phyloP scores from a whole-genome alignment of 805 yeast genomes.

The Cyberlindnera americana region DNA sequence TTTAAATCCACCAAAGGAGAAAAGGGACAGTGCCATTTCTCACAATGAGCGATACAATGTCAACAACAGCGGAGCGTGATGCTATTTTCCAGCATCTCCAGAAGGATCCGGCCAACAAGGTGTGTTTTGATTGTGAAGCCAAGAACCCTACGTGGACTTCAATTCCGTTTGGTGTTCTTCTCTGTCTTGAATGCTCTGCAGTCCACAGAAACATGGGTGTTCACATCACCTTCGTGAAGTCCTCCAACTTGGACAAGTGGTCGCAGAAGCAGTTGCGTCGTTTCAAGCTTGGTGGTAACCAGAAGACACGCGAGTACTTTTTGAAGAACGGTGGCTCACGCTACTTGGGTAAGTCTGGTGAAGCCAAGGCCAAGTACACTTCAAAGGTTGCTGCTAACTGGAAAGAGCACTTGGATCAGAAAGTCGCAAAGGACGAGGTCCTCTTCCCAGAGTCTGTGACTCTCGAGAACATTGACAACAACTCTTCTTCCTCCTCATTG shows the following conservation, averaged over 20 bases:
- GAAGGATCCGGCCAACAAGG: conserved; percentile 69
- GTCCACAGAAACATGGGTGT: conserved; percentile 95
- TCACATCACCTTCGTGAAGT: conserved; percentile 91
- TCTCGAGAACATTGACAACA: conserved; percentile 45
- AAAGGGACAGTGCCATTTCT: no score
- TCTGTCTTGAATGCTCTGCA: conserved; percentile 94
- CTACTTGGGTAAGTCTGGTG: conserved; percentile 51
- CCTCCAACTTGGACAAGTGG: conserved; percentile 93
- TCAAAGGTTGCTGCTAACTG: conserved; percentile 77
- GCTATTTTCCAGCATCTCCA: conserved; percentile 22
- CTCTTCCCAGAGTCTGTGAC: conserved; percentile 73
- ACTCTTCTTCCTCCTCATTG: conserved; percentile 33
- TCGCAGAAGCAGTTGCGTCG: conserved; percentile 82
- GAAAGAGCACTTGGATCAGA: conserved; percentile 71
- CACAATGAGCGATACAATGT: conserved; percentile 21
- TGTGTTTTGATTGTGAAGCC: conserved; percentile 90
- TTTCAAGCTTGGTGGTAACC: conserved; percentile 93
- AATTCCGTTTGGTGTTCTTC: conserved; percentile 88
- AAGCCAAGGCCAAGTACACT: conserved; percentile 76
- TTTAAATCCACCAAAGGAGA: no score
- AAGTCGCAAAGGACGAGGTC: conserved; percentile 60
- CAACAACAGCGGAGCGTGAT: conserved; percentile 24
- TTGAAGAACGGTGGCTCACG: conserved; percentile 82
- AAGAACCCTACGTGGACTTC: conserved; percentile 99
- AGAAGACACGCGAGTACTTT: conserved; percentile 78